phyloP scores from a whole-genome alignment of 441 rosid species.

The Erodium moschatum region DNA sequence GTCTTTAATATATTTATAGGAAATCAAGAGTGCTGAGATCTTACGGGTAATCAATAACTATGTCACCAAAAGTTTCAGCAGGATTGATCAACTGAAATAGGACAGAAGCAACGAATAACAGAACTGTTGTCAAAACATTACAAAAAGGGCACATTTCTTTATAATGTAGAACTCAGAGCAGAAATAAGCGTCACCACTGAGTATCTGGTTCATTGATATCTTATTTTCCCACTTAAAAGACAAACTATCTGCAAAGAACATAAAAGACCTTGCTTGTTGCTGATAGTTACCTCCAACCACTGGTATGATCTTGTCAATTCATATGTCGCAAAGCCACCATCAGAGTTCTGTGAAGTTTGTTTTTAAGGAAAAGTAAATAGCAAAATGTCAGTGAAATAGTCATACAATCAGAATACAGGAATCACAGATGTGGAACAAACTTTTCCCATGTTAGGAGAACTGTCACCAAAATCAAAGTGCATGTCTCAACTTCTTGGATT shows the following conservation, averaged over 20 bases:
- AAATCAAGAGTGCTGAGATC: neutral
- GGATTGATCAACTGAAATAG: slow-evolving; percentile 23
- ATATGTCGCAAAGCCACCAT: slow-evolving; percentile 24
- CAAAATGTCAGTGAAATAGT: neutral
- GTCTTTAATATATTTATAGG: neutral
- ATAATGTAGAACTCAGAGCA: neutral
- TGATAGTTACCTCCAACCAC: slow-evolving; percentile 25
- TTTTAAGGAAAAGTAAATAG: neutral
- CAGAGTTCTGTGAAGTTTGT: slow-evolving; percentile 18
- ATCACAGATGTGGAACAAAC: neutral
- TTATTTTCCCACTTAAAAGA: neutral
- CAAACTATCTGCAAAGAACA: neutral
- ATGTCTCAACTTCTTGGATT: slow-evolving; percentile 21
- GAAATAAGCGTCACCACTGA: neutral
- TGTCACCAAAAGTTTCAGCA: slow-evolving; percentile 26
- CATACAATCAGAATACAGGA: neutral
- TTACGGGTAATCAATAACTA: slow-evolving; percentile 27
- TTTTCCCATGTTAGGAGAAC: neutral
- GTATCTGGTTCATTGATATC: neutral
- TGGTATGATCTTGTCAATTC: slow-evolving; percentile 25
- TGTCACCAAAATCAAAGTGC: neutral
- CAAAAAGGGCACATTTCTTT: neutral
- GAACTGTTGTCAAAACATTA: neutral
- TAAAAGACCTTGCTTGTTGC: neutral
- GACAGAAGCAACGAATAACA: neutral